phyloP scores from a whole-genome alignment of 371 early-diverging fungal species.

The Mortierella sp. region DNA sequence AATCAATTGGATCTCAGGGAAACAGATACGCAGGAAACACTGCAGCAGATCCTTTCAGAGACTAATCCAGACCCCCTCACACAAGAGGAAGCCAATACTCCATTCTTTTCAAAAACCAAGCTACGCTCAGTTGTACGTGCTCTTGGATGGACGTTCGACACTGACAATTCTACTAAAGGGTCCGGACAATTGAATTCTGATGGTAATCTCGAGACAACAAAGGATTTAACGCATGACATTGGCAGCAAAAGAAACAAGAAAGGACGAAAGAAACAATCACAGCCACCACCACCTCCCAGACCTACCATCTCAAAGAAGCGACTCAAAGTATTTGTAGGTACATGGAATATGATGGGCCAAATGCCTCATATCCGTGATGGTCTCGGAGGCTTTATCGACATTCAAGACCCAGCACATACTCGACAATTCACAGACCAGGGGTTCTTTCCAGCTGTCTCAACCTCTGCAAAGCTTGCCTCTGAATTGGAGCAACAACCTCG shows the following conservation, averaged over 20 bases:
- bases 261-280: background rate
- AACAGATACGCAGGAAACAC: background rate
- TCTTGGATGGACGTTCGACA: conserved; percentile 24
- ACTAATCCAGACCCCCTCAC: background rate
- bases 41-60: background rate
- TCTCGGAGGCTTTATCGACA: conserved; percentile 47
- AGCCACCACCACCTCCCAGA: conserved; percentile 18
- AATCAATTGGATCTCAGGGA: background rate
- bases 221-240: background rate
- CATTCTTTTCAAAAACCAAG: background rate
- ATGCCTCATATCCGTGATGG: conserved; percentile 54
- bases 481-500: too few species aligned
- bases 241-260: background rate
- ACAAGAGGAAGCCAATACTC: background rate
- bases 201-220: background rate
- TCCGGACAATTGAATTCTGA: background rate
- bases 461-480: background rate
- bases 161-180: background rate
- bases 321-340: conserved; percentile 75
- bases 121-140: conserved; percentile 20
- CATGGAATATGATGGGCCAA: conserved; percentile 85
- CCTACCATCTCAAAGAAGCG: conserved; percentile 43
- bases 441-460: background rate
- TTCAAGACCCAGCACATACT: conserved; percentile 14
- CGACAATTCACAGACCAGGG: background rate